These are phyloP conservation scores for Diutina sp. DNA, from an alignment of 1,139 yeast genomes.

Conservation along the genomic window DNA sequence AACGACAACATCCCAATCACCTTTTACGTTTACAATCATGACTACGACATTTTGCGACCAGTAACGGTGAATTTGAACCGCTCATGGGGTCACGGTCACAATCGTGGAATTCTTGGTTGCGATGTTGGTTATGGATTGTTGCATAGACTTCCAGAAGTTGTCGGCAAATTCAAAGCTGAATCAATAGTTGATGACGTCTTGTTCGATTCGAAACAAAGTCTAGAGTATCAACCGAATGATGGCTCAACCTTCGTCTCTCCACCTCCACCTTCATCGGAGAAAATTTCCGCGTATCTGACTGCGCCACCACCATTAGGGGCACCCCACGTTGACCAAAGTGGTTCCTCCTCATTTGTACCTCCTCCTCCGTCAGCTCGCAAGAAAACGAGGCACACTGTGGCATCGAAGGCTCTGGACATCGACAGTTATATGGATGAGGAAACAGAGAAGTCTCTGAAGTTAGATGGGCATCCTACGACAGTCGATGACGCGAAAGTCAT, in stretches of 20 bases:
- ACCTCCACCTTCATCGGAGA: neutral
- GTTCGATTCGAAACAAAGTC: slow-evolving; percentile 13
- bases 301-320: neutral
- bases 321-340: neutral
- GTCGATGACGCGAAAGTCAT: neutral
- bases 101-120: slow-evolving; percentile 75
- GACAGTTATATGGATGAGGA: slow-evolving; percentile 1
- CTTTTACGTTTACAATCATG: slow-evolving; percentile 80
- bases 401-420: neutral
- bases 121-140: slow-evolving; percentile 89
- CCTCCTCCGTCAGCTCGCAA: neutral
- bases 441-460: neutral
- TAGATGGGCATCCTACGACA: neutral
- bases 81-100: slow-evolving; percentile 38
- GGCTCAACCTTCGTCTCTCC: neutral
- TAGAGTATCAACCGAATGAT: neutral
- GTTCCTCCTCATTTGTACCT: neutral
- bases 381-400: neutral
- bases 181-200: slow-evolving; percentile 22
- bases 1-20: slow-evolving; percentile 29
- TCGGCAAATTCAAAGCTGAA: slow-evolving; percentile 31
- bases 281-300: neutral
- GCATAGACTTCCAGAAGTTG: slow-evolving; percentile 68
- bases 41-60: slow-evolving; percentile 74
- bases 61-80: slow-evolving; percentile 52